Base-by-base conservation (phyloP, 2,329 filamentous ascomycete genomes). In the Fusarium stilboides region DNA sequence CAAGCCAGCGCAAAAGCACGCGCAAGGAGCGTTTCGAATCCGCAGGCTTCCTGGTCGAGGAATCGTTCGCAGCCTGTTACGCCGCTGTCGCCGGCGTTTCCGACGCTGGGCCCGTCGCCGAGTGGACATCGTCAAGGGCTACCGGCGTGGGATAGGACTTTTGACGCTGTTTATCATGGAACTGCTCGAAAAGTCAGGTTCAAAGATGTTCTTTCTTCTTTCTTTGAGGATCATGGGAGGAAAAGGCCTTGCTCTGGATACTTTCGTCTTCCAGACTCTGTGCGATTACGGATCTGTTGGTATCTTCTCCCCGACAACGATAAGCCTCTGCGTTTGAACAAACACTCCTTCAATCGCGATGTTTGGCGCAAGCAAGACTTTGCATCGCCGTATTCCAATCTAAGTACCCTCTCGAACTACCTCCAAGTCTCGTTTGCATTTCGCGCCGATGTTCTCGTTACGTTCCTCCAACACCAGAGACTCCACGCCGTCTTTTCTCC, bases 401-500 rank as follows among this genome's bases (percentile, higher is more conserved):
- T 81, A 2, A 22, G 50, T 0, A 65, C 70, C 2, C 49, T 82
- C 8, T 36, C 54, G 1, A 28, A 63, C 0, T 81, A 77, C 37
- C 52, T 79, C 0, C 51, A 59, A n/a, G 77, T 78, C 8, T 80
- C 75, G 13, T 79, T 78, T 22, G 74, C 62, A 6, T 76, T 84
- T 57, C 76, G 78, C 8, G 76, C 79, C 6, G 80, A 83, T 37
- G 24, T 83, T 1, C 69, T 83, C 31, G 63, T 80, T 3, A 56
- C 78, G 0, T 67, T 84, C 4, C 76, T 84, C 8, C 72, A 76
- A 22, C 69, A 69, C 4, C 71, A 77, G 19, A 72, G 67, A 12
- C 81, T 84, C 24, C 82, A 84, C 56, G 73, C 79, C 22, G 76
- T 79, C 2, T 77, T 79, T 19, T 80, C 80, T 1, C 81, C 82